phyloP scores from a whole-genome alignment of 305 asterid genomes.

The Solanum hybrid region DNA sequence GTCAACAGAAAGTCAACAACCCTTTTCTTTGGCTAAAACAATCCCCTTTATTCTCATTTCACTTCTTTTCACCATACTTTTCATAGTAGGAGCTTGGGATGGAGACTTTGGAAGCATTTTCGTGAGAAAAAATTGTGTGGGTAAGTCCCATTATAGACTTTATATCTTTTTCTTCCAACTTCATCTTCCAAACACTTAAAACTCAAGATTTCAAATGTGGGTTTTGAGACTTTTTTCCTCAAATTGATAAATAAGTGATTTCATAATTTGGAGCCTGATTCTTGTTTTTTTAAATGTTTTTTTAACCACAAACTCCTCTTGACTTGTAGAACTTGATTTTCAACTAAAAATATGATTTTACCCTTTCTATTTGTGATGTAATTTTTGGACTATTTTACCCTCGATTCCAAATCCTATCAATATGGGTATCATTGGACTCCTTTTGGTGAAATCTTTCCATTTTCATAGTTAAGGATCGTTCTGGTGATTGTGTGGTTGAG shows the following conservation, averaged over 20 bases:
- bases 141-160: too few species aligned
- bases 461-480: background rate
- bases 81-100: background rate
- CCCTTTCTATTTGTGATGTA: background rate
- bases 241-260: background rate
- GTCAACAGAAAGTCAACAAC: too few species aligned
- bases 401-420: background rate
- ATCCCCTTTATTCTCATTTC: background rate
- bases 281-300: background rate
- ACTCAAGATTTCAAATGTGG: background rate
- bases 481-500: background rate
- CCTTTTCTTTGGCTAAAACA: too few species aligned
- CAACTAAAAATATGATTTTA: background rate
- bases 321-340: background rate
- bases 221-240: background rate
- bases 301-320: background rate
- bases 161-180: too few species aligned
- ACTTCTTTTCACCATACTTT: background rate
- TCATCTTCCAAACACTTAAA: too few species aligned
- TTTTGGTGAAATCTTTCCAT: background rate
- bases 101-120: background rate
- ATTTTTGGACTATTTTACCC: background rate
- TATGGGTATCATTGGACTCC: background rate
- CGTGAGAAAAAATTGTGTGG: background rate
- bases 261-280: background rate